phyloP scores from a whole-genome alignment of 805 yeast species.

The Metschnikowia noctiluminum region DNA sequence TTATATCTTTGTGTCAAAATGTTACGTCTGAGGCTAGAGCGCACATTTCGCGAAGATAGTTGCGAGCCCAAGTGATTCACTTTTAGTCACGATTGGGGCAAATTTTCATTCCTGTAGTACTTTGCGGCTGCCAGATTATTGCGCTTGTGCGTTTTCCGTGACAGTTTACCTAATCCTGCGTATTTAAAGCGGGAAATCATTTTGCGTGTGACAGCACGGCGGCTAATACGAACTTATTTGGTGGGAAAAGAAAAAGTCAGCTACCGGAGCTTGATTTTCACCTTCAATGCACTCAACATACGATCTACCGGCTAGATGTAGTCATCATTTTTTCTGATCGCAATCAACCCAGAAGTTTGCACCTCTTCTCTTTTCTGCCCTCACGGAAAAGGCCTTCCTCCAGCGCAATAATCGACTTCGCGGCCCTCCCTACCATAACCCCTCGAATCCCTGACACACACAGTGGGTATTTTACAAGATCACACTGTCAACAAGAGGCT shows the following conservation, averaged over 20 bases:
- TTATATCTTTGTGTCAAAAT: too few species aligned
- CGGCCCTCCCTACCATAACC: too few species aligned
- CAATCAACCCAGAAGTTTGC: not conserved
- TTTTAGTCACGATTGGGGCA: not conserved
- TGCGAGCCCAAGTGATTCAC: too few species aligned
- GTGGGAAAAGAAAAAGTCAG: not conserved
- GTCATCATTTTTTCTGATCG: not conserved
- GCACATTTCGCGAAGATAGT: too few species aligned
- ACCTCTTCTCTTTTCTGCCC: too few species aligned
- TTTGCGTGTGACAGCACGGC: slow-evolving; percentile 1
- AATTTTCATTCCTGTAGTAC: not conserved
- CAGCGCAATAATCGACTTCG: too few species aligned
- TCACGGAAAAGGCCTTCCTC: too few species aligned
- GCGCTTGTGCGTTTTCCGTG: slow-evolving; percentile 1
- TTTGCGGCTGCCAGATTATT: not conserved
- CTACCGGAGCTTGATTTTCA: not conserved
- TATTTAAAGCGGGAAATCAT: slow-evolving; percentile 1
- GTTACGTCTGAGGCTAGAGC: too few species aligned
- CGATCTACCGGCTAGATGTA: not conserved
- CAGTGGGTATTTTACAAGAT: too few species aligned
- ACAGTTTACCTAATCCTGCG: slow-evolving; percentile 5
- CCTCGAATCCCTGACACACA: too few species aligned
- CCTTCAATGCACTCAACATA: not conserved
- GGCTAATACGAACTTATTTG: slow-evolving; percentile 1
- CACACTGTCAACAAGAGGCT: too few species aligned